Evolutionary conservation across 2,329 filamentous ascomycete species (phyloP).

Genomic region (Alternaria angustiovoidea): DNA sequence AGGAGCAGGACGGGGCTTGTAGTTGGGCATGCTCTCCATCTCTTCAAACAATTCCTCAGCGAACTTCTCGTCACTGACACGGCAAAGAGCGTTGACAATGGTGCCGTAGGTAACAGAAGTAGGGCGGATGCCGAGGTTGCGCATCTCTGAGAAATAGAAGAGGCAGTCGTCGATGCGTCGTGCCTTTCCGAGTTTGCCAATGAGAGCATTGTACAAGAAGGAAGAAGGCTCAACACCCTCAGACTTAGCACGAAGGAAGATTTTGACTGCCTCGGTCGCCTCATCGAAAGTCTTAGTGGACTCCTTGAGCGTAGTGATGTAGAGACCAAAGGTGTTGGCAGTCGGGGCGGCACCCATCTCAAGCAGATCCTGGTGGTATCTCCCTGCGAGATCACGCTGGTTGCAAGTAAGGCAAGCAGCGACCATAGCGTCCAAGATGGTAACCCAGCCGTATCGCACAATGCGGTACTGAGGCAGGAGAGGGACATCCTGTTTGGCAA

Average conservation of each 20-base stretch:
- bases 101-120: slow-evolving; percentile 98
- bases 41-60: slow-evolving; percentile 98
- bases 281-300: slow-evolving; percentile 98
- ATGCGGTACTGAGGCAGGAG: slow-evolving; percentile 82
- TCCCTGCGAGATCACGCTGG: slow-evolving; percentile 79
- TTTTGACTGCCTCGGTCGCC: slow-evolving; percentile 94
- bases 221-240: slow-evolving; percentile 96
- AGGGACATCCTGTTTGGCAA: slow-evolving; percentile 89
- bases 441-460: slow-evolving; percentile 94
- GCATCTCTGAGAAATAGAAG: slow-evolving; percentile 98
- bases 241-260: slow-evolving; percentile 91
- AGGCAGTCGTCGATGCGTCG: slow-evolving; percentile 97
- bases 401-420: slow-evolving; percentile 86
- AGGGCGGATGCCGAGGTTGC: slow-evolving; percentile 86
- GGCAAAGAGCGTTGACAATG: slow-evolving; percentile 95
- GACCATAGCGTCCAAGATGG: slow-evolving; percentile 95
- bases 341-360: slow-evolving; percentile 91
- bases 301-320: slow-evolving; percentile 99
- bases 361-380: slow-evolving; percentile 90
- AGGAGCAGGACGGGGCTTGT: slow-evolving; percentile 94
- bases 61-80: slow-evolving; percentile 96
- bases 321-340: slow-evolving; percentile 96
- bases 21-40: slow-evolving; percentile 99
- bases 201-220: slow-evolving; percentile 97
- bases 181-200: slow-evolving; percentile 97